phyloP scores from a whole-genome alignment of 1,284 basidiomycete species.

The Trametes pubescens region DNA sequence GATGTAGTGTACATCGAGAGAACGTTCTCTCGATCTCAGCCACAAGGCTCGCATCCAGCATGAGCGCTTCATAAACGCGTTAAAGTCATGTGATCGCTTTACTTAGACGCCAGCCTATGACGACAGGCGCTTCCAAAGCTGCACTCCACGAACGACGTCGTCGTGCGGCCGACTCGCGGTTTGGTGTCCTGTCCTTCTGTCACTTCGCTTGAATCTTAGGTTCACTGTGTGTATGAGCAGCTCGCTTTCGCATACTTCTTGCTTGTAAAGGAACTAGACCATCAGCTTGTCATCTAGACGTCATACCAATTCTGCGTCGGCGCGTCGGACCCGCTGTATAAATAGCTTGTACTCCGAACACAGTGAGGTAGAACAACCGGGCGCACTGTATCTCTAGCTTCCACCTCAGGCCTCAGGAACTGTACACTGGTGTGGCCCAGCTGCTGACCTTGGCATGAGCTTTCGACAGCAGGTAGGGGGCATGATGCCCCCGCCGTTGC shows the following conservation, averaged over 20 bases:
- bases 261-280: no score
- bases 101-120: not conserved
- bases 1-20: no score
- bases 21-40: no score
- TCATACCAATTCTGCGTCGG: not conserved
- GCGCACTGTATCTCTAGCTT: not conserved
- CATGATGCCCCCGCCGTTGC: not conserved
- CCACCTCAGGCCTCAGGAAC: no score
- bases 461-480: slow-evolving; percentile 11
- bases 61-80: not conserved
- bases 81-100: not conserved
- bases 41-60: not conserved
- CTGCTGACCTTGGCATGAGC: slow-evolving; percentile 2
- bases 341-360: not conserved
- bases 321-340: not conserved
- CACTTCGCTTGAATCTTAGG: no score
- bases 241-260: no score
- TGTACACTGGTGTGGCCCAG: no score
- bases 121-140: not conserved
- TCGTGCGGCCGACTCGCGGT: not conserved
- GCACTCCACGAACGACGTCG: not conserved
- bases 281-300: no score
- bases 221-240: no score
- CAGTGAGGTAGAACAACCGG: not conserved
- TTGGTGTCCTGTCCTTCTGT: no score